These are phyloP conservation scores for Inga oerstediana DNA, from an alignment of 306 rosid species.

Conservation along the genomic window DNA sequence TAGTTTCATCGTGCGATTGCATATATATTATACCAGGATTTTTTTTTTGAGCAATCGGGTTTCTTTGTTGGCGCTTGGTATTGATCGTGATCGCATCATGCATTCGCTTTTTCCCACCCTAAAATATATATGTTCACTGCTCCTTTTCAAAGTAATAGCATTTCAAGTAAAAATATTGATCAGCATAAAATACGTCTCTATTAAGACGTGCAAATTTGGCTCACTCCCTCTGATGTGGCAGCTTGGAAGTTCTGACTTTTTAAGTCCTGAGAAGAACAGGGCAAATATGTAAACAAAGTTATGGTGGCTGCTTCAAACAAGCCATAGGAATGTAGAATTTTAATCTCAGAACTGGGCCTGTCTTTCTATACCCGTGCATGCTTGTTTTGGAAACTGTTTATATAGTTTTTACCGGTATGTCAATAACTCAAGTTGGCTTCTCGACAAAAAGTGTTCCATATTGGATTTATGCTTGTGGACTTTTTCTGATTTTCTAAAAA, in stretches of 20 bases:
- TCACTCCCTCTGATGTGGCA: neutral
- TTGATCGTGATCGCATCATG: conserved; percentile 21
- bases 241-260: neutral
- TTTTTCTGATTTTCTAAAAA: conserved; percentile 16
- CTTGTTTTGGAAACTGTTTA: neutral
- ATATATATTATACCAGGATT: neutral
- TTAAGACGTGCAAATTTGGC: conserved; percentile 1
- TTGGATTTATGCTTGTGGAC: neutral
- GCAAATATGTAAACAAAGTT: neutral
- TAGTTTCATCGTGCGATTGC: conserved; percentile 20
- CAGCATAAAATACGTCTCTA: neutral
- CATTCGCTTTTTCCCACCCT: neutral
- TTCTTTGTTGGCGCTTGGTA: conserved; percentile 27
- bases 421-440: conserved; percentile 15
- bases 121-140: neutral
- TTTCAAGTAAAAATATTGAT: neutral
- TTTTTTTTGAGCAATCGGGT: conserved; percentile 15
- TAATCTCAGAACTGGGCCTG: neutral
- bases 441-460: neutral
- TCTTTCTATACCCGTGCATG: neutral
- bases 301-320: conserved; percentile 1
- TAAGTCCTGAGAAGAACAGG: neutral
- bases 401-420: neutral
- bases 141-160: neutral
- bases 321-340: conserved; percentile 12